Conservation (phyloP, 257 asterid species). For the Scutellaria minor region DNA sequence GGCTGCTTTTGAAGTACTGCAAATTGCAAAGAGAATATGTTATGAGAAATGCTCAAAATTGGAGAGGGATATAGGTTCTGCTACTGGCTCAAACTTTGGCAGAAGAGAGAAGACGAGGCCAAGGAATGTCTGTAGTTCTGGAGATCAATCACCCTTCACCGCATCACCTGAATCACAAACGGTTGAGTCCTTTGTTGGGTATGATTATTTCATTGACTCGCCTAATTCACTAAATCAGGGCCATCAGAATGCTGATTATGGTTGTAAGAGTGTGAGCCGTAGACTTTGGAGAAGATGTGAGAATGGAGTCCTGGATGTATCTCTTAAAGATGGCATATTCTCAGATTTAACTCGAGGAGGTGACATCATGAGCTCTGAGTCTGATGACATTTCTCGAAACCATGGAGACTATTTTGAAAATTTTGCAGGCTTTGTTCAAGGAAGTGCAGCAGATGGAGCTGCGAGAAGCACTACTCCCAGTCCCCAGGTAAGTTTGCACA, state of each 20-base stretch:
- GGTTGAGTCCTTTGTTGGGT: constrained; percentile 59
- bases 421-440: constrained; percentile 71
- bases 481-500: constrained; percentile 60
- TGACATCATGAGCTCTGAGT: constrained; percentile 45
- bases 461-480: constrained; percentile 69
- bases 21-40: constrained; percentile 66
- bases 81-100: constrained; percentile 55
- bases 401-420: constrained; percentile 46
- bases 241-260: constrained; percentile 39
- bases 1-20: constrained; percentile 93
- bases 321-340: constrained; percentile 87
- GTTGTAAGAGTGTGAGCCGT: constrained; percentile 68
- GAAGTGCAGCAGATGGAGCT: constrained; percentile 41
- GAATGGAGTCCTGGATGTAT: constrained; percentile 62
- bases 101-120: constrained; percentile 51
- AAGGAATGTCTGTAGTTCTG: constrained; percentile 45
- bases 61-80: constrained; percentile 57
- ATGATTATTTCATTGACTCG: constrained; percentile 60
- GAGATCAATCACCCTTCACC: constrained; percentile 56
- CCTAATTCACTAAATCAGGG: constrained; percentile 64
- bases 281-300: constrained; percentile 74
- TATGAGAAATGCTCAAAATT: constrained; percentile 51
- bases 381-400: constrained; percentile 47
- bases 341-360: constrained; percentile 52
- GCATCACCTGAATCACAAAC: constrained; percentile 92